A percentile compares a stretch with the other conserved stretches of the same genome.
Evolutionary conservation across 768 basidiomycete genomes (phyloP).

Genomic region (Amanita molliuscula): DNA sequence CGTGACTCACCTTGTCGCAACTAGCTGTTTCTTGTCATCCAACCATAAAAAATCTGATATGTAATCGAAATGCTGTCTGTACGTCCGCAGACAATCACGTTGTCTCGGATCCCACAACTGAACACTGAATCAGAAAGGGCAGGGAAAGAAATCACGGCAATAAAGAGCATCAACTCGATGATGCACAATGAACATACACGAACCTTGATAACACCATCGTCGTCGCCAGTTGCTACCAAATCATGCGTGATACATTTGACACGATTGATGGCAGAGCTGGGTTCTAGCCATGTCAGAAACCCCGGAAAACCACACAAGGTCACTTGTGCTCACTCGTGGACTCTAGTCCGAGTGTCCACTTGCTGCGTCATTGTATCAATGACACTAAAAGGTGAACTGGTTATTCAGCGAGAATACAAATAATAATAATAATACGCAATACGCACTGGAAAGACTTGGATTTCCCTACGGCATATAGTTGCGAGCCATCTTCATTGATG

Average conservation of each 20-base stretch:
- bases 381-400: conserved; percentile 29
- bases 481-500: conserved; percentile 54
- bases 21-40: conserved; percentile 72
- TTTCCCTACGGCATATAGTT: conserved; percentile 75
- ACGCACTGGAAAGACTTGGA: conserved; percentile 71
- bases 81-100: conserved; percentile 49
- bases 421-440: too few relatives aligned
- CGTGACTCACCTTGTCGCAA: conserved; percentile 69
- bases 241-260: conserved; percentile 62
- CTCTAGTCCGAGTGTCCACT: conserved; percentile 35
- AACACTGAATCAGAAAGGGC: neutral
- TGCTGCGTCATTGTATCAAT: conserved; percentile 57
- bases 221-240: conserved; percentile 80
- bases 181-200: conserved; percentile 7
- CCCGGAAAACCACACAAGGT: neutral
- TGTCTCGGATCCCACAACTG: conserved; percentile 89
- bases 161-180: neutral
- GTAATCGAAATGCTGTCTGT: conserved; percentile 88
- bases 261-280: conserved; percentile 78
- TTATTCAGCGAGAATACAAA: neutral
- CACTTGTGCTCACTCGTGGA: conserved; percentile 53
- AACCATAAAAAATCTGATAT: conserved; percentile 89
- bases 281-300: conserved; percentile 22
- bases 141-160: neutral
- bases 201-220: conserved; percentile 91